Conservation (phyloP, 176 grass and related monocot genomes). For the Musa beccarii region DNA sequence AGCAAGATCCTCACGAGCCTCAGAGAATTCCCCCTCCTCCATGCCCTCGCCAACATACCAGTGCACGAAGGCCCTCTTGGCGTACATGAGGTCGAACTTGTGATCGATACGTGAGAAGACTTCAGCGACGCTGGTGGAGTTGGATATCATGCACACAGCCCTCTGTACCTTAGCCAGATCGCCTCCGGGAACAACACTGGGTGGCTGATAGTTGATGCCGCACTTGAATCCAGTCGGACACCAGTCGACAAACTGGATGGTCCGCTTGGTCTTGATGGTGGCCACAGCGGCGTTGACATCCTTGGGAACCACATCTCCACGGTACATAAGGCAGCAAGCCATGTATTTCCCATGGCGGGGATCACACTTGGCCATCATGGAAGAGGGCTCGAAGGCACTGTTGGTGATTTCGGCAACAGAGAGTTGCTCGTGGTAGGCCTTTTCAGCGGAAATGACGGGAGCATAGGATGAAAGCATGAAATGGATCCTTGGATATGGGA, state of each 20-base stretch:
- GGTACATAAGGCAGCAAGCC: constrained; percentile 20
- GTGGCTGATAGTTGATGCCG: constrained; percentile 22
- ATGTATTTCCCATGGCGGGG: constrained; percentile 19
- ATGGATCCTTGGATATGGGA: constrained; percentile 15
- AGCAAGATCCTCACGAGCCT: constrained; percentile 21
- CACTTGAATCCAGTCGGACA: constrained; percentile 20
- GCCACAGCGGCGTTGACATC: constrained; percentile 8
- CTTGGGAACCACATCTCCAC: constrained; percentile 17
- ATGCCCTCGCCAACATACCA: constrained; percentile 20
- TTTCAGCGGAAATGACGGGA: constrained; percentile 17
- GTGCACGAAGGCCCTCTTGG: constrained; percentile 20
- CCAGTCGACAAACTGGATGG: constrained; percentile 23
- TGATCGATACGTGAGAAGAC: constrained; percentile 19
- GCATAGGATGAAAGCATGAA: constrained; percentile 22
- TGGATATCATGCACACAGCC: constrained; percentile 20
- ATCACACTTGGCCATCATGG: constrained; percentile 22
- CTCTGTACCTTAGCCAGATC: constrained; percentile 20
- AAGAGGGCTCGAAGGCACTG: constrained; percentile 18
- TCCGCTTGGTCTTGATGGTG: constrained; percentile 20
- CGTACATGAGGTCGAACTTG: constrained; percentile 22
- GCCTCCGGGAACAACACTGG: constrained; percentile 10
- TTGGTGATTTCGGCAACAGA: constrained; percentile 19
- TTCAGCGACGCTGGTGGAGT: constrained; percentile 19
- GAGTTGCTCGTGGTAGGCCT: constrained; percentile 24
- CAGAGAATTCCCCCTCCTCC: constrained; percentile 20